phyloP scores from a whole-genome alignment of 2,329 filamentous ascomycete genomes.

The Sodiomyces alkalinus region DNA sequence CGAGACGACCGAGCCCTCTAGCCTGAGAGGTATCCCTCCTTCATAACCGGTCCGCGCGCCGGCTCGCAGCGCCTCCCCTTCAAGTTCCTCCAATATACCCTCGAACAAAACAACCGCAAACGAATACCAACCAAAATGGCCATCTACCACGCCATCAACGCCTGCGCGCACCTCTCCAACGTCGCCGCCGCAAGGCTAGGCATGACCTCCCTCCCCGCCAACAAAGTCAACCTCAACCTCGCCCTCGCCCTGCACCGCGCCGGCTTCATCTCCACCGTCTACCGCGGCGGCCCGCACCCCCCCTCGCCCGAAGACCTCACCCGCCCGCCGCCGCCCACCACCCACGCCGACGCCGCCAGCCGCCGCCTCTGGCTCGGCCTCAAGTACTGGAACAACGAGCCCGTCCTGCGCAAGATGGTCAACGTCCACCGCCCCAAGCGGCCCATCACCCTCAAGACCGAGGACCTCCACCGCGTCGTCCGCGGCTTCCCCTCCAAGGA shows the following conservation, averaged over 20 bases:
- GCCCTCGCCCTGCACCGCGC: conserved; percentile 65
- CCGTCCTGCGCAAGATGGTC: conserved; percentile 54
- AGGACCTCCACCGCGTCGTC: conserved; percentile 47
- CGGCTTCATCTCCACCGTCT: conserved; percentile 69
- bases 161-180: conserved; percentile 87
- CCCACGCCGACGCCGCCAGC: conserved; percentile 53
- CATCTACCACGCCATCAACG: conserved; percentile 58
- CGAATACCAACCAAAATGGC: too few species aligned
- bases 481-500: conserved; percentile 51
- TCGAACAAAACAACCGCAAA: too few species aligned
- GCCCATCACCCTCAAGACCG: conserved; percentile 48
- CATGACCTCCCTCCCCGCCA: conserved; percentile 68
- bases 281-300: conserved; percentile 47
- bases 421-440: conserved; percentile 63
- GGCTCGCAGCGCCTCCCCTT: too few species aligned
- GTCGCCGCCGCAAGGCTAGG: conserved; percentile 70
- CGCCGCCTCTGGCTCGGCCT: conserved; percentile 76
- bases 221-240: conserved; percentile 64
- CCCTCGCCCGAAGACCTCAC: conserved; percentile 31
- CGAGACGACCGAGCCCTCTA: too few species aligned
- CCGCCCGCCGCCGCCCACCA: conserved; percentile 41
- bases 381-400: conserved; percentile 77
- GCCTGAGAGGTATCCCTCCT: too few species aligned
- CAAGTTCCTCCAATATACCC: too few species aligned
- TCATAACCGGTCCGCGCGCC: neutral